Conservation (phyloP, 305 asterid genomes). For the Fraxinus platypoda region DNA sequence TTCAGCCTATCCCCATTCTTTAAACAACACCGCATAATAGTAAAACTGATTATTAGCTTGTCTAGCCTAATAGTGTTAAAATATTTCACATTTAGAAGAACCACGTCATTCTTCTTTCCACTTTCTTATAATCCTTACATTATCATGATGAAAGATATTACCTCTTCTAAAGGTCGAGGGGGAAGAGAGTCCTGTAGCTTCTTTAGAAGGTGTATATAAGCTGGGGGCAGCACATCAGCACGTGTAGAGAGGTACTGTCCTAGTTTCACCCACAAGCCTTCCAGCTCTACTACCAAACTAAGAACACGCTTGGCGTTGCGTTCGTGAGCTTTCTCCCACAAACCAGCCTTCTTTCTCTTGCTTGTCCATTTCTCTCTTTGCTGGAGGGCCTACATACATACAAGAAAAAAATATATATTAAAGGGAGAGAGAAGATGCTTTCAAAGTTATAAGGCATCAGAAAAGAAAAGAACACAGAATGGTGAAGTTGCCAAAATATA, state of each 20-base stretch:
- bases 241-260: constrained; percentile 98
- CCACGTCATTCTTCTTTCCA: constrained; percentile 7
- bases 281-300: constrained; percentile 68
- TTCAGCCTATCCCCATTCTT: not conserved
- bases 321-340: constrained; percentile 96
- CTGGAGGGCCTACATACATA: constrained; percentile 61
- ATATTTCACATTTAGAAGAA: constrained; percentile 7
- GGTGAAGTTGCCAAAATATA: constrained; percentile 3
- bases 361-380: constrained; percentile 80
- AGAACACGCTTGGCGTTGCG: constrained; percentile 92
- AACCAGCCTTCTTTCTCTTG: constrained; percentile 57
- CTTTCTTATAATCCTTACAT: constrained; percentile 5
- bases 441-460: constrained; percentile 20
- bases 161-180: constrained; percentile 90
- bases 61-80: constrained; percentile 11
- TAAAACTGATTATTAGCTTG: constrained; percentile 19
- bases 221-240: constrained; percentile 96
- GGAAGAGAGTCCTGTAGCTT: constrained; percentile 98
- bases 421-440: constrained; percentile 21
- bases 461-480: constrained; percentile 19
- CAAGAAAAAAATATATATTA: constrained; percentile 13
- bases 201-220: constrained; percentile 76
- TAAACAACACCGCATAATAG: not conserved
- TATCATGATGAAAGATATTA: constrained; percentile 21
- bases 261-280: constrained; percentile 97